These are phyloP conservation scores for Ogataea methanolica DNA, from an alignment of 805 yeast species.

Conservation along the genomic window DNA sequence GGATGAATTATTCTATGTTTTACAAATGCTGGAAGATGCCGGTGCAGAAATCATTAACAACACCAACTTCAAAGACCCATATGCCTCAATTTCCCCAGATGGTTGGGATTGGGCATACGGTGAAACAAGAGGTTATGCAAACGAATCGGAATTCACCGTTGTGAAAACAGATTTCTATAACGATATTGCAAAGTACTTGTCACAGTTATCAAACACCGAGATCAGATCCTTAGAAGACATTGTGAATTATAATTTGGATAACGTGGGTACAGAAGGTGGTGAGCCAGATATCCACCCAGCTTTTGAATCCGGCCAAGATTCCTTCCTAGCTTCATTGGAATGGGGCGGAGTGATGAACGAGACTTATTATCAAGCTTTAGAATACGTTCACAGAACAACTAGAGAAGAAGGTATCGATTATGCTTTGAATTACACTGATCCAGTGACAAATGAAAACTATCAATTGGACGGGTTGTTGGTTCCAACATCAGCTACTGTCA, in stretches of 20 bases:
- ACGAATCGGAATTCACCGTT: slow-evolving; percentile 28
- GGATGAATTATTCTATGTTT: slow-evolving; percentile 15
- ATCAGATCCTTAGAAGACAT: slow-evolving; percentile 24
- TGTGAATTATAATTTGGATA: slow-evolving; percentile 21
- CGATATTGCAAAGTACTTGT: slow-evolving; percentile 21
- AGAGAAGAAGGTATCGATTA: slow-evolving; percentile 29
- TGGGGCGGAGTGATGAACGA: slow-evolving; percentile 25
- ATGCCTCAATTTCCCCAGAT: slow-evolving; percentile 23
- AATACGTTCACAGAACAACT: slow-evolving; percentile 25
- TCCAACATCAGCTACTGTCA: slow-evolving; percentile 20
- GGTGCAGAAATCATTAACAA: slow-evolving; percentile 28
- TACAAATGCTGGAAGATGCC: slow-evolving; percentile 18
- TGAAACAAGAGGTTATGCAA: slow-evolving; percentile 9
- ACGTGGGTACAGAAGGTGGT: slow-evolving; percentile 27
- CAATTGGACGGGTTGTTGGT: slow-evolving; percentile 22
- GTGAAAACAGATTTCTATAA: slow-evolving; percentile 28
- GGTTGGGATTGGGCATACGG: slow-evolving; percentile 31
- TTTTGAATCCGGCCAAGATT: slow-evolving; percentile 27
- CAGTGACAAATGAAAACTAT: slow-evolving; percentile 21
- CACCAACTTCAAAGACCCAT: slow-evolving; percentile 22
- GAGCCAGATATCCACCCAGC: slow-evolving; percentile 20
- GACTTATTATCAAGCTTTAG: slow-evolving; percentile 28
- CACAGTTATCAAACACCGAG: slow-evolving; percentile 23
- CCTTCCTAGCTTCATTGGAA: slow-evolving; percentile 23
- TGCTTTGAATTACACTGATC: slow-evolving; percentile 26